Evolutionary conservation across 768 basidiomycete genomes (phyloP), one percentile per base, ranked within the genome.

Genomic region (Mycena floridula): DNA sequence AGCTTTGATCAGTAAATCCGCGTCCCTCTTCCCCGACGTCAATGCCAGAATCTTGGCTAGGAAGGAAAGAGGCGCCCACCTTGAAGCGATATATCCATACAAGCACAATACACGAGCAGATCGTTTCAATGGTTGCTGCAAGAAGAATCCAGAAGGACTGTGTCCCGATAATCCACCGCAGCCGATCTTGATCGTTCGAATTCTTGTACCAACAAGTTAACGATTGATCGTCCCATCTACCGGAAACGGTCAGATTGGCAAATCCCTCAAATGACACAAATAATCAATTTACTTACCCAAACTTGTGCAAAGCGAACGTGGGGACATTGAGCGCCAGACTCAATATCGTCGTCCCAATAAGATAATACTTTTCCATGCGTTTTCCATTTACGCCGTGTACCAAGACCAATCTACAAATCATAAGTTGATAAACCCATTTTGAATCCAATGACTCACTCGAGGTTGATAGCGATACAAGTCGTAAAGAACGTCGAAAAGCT

Each of bases 311-410:
- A n/a, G 44, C 60, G 15, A 49, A 50, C 7, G 57, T 46, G 5
- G 52, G 53, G 28, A 60, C 45, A 20, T 43, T 55, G 12, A 56
- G 44, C 1, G 42, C 45, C 5, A 51, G 13, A 21, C 52, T 52
- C 4, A 58, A 36, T 3, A 60, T 9, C 1, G 45, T 32, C 1
- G 54, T 51, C 27, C 37, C 50, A 20, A 54, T 38, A 8, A 60
- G 13, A 37, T 61, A 61, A 41, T 56, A 61, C 37, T 59, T 59
- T 40, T 61, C 59, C 47, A 61, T 40, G 35, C n/a, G 44, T 13
- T 51, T 53, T 3, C 59, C 59, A 43, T 61, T 58, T 7, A 56
- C 43, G 9, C 52, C 45, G 38, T 55, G 50, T 12, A 58, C 55
- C 15, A 61, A 42, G n/a, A 61, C 58, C 9, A 61, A 35, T 27